A percentile compares a stretch with the other conserved stretches of the same genome.
Evolutionary conservation across 2,329 filamentous ascomycete genomes (phyloP).

Genomic region (Alternaria burnsii): DNA sequence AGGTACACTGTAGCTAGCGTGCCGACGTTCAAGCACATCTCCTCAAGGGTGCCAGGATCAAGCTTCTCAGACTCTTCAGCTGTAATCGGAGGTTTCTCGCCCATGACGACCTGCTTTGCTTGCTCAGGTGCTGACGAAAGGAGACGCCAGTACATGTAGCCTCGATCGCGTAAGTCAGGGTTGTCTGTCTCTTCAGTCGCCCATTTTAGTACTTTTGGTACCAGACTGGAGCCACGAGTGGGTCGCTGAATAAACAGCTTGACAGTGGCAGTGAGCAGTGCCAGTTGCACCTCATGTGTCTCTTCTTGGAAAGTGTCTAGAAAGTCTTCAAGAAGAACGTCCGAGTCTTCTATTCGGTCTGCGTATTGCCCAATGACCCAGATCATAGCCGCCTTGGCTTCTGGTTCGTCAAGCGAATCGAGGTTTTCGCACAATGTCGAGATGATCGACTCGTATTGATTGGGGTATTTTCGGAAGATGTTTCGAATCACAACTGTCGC

Average conservation of each 20-base stretch:
- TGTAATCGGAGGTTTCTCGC: conserved; percentile 94
- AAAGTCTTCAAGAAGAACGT: conserved; percentile 93
- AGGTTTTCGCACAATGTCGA: conserved; percentile 94
- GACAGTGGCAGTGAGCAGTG: conserved; percentile 92
- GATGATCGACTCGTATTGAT: conserved; percentile 98
- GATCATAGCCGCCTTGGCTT: conserved; percentile 98
- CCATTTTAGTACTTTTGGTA: conserved; percentile 96
- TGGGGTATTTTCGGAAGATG: conserved; percentile 98
- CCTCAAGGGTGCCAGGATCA: conserved; percentile 88
- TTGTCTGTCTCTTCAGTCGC: conserved; percentile 99
- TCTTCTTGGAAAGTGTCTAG: conserved; percentile 93
- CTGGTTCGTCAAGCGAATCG: conserved; percentile 94
- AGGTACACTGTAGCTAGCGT: conserved; percentile 97
- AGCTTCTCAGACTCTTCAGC: conserved; percentile 90
- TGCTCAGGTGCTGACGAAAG: conserved; percentile 89
- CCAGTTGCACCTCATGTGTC: conserved; percentile 92
- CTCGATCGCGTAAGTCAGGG: conserved; percentile 91
- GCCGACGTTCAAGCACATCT: conserved; percentile 96
- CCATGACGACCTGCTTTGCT: conserved; percentile 92
- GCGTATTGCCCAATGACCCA: conserved; percentile 99
- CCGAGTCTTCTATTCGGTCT: conserved; percentile 95
- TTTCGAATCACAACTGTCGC: conserved; percentile 98
- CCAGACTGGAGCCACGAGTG: conserved; percentile 90
- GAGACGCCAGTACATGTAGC: conserved; percentile 99
- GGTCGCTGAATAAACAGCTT: conserved; percentile 98